Percentiles rank a stretch among this genome's conserved stretches.
Evolutionary conservation across 768 basidiomycete species (phyloP).

Genomic region (Naematelia encephala): DNA sequence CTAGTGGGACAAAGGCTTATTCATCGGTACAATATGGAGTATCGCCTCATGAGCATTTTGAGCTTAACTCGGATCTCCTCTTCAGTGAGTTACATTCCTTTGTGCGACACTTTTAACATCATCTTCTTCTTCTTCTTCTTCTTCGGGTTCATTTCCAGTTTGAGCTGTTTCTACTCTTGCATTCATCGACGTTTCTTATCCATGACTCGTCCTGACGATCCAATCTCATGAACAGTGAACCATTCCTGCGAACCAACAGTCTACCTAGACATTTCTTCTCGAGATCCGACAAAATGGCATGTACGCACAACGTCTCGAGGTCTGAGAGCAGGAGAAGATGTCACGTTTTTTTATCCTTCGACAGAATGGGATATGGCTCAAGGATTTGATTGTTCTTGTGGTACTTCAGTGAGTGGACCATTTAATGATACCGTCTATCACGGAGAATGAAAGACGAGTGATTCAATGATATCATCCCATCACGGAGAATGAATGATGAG

Average conservation of each 20-base stretch:
- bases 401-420: constrained; percentile 49
- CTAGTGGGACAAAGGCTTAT: constrained; percentile 54
- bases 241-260: constrained; percentile 65
- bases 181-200: too few relatives aligned
- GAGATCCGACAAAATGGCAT: constrained; percentile 56
- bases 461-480: background rate
- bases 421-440: background rate
- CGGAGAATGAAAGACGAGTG: too few relatives aligned
- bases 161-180: too few relatives aligned
- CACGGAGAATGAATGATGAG: too few relatives aligned
- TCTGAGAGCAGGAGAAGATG: constrained; percentile 48
- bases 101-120: background rate
- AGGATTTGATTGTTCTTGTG: constrained; percentile 61
- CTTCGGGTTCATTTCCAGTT: background rate
- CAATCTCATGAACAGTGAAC: constrained; percentile 52
- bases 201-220: background rate
- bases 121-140: background rate
- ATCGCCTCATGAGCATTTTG: constrained; percentile 56
- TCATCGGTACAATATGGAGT: constrained; percentile 59
- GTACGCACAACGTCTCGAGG: constrained; percentile 54
- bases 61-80: constrained; percentile 62
- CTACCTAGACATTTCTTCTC: constrained; percentile 57
- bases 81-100: constrained; percentile 54
- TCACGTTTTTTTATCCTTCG: constrained; percentile 66
- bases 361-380: constrained; percentile 71